phyloP scores from a whole-genome alignment of 2,329 filamentous ascomycete species.

The Xylaria sp. region DNA sequence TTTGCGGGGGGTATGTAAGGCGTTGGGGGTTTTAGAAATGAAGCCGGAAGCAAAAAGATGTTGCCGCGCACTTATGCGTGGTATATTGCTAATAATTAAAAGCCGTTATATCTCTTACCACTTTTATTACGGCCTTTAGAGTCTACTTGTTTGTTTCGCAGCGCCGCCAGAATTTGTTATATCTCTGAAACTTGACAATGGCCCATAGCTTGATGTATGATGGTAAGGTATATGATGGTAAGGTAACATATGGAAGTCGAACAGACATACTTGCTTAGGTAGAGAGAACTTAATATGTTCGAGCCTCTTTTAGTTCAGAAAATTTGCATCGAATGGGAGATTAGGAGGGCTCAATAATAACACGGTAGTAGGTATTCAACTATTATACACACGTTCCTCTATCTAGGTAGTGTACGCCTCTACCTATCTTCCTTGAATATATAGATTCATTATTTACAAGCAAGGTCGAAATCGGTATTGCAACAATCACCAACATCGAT shows the following conservation, averaged over 20 bases:
- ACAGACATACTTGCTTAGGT: background rate
- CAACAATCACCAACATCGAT: background rate
- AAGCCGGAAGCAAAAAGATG: background rate
- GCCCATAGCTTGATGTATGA: background rate
- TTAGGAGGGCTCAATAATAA: background rate
- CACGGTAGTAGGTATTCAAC: background rate
- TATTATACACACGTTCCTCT: background rate
- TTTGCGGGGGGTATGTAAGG: slow-evolving; percentile 27
- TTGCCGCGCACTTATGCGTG: background rate
- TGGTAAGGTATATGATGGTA: too few relatives aligned
- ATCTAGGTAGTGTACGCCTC: background rate
- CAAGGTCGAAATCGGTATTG: background rate
- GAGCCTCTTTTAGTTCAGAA: too few relatives aligned
- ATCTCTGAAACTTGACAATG: background rate
- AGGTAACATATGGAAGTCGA: background rate
- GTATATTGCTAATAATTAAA: slow-evolving; percentile 22
- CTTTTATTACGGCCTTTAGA: background rate
- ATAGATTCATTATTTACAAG: background rate
- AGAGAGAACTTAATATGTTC: background rate
- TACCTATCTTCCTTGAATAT: background rate
- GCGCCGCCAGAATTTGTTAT: too few relatives aligned
- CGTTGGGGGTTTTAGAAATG: slow-evolving; percentile 26
- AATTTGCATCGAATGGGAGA: background rate
- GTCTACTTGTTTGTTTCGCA: background rate
- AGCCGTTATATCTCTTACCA: background rate